Evolutionary conservation across 75 land plant species (phyloP), one percentile per base, ranked within the genome.

Genomic region (Picea sitchensis): DNA sequence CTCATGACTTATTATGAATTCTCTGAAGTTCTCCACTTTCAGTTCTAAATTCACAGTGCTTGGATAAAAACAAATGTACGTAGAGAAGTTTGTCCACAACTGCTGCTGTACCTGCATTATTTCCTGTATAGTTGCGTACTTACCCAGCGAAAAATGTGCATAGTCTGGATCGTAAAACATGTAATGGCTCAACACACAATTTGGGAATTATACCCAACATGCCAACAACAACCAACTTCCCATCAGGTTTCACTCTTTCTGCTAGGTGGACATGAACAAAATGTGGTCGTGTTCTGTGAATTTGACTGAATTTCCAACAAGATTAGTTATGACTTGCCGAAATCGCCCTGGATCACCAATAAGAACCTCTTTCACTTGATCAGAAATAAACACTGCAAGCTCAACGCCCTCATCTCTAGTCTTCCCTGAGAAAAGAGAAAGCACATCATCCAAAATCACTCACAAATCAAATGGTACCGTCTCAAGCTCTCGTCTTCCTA

Each of bases 371-470:
- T 95, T 95, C 77, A 94, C 97, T 81, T 83, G 86, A 51, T 86
- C 90, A 26, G 93, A 94, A 58, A 94, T 93, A 79, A 84, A 92
- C 1, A 86, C 97, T 59, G 95, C 95, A 81, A 94, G 80, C 97
- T 94, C 97, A 38, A 94, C 80, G 38, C 88, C 88, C 78, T 88
- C 87, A 58, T 81, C 82, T 77, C 92, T 86, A 34, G 93, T 85
- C 77, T 92, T 90, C 60, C 86, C 90, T 73, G 93, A 91, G 86
- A 94, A 94, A 51, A 94, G 77, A 60, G 91, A 94, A 58, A 94
- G 84, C 41, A 94, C 90, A 73, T 94, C 97, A 86, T 94, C 97
- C 5, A 94, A 88, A 51, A 92, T 89, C 4, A 87, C 82, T 34
- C 95, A 82, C 62, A 91, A 59, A 68, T 88, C 84, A 73, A 94